Evolutionary conservation across 116 monocot species (phyloP), one percentile per base, ranked within the genome.

Genomic region (Posidonia oceanica): DNA sequence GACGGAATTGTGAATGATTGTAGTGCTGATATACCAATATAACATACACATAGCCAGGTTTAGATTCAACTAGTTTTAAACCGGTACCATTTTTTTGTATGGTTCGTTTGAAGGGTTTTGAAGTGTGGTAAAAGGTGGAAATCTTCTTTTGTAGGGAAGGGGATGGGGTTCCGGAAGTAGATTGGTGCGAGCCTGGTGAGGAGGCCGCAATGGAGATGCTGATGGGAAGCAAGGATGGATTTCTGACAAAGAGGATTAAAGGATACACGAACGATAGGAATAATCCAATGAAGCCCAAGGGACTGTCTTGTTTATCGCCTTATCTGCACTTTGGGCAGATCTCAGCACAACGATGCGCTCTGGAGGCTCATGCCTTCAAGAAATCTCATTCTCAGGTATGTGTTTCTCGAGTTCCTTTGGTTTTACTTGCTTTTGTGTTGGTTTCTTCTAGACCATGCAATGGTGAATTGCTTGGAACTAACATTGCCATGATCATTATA

Each of bases 281-380:
- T 66, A 80, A 89, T 71, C 97, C 97, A 4, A 52, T 64, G 61
- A 91, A 87, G 77, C 82, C 91, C 3, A 85, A 51, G 23, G 85
- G 67, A 3, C 60, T 89, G 61, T 97, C 97, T 1, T 74, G 87
- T 36, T 76, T 97, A 23, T 97, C 97, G 4, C 97, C 97, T 65
- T 97, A 97, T 71, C 76, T 97, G 29, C 97, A 97, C 69, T 97
- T 89, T 71, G 97, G 97, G 44, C 92, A 92, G 10, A 91, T 97
- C 18, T 89, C 97, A 1, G 81, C 89, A 6, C 97, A 97, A 66
- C 77, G 92, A 37, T 88, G 91, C 64, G 97, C 91, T 40, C 72
- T 97, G 48, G 83, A 85, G 73, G 97, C 97, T 4, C 74, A 66
- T 22, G 52, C 63, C 6, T 59, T 78, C 54, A 83, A 78, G 72